Evolutionary conservation across 2,329 filamentous ascomycete genomes (phyloP), one percentile per base, ranked within the genome.

Genomic region (Onygena corvina): DNA sequence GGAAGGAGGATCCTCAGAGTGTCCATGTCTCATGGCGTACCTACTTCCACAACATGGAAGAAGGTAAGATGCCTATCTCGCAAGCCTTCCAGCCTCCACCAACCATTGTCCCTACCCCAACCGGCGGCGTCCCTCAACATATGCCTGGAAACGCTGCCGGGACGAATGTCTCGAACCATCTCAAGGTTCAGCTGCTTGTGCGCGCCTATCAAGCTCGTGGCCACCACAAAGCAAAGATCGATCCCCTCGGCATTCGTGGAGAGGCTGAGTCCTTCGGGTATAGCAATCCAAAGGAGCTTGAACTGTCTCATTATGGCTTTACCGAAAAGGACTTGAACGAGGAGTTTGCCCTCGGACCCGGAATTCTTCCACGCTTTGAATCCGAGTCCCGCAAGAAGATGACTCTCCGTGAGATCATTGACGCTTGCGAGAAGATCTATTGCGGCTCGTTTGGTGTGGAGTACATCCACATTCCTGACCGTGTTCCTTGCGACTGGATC

Each of bases 11-110:
- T 61, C 89, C 92, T 47, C 78, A 81, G 61, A 94, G 86, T 64
- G 92, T 98, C 52, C 92, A 98, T 71, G 77, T 94, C 61, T 98
- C 92, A 67, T 98, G 92, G 92, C 90, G 94, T 73, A 83, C 93
- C 65, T 98, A 98, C 78, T 98, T 98, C 79, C 86, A 83, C 73
- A 98, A 98, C 73, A 95, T 98, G 85, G 92, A 98, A 75, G 85
- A 81, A 58, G 92, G 92, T 67, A 86, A 92, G 63, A 96, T 98
- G 87, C 90, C 90, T 65, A 87, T 94, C 65, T 92, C 90, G 55
- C 86, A 94, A 71, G 92, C 92, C 59, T 98, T 98, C 75, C 88
- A 88, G 57, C 89, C 92, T 57, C 92, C 92, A 42, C 92, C 92
- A 12, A 94, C 85, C 59, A 80, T 98, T 58, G 83, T 96, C 47